Evolutionary conservation across 2,329 filamentous ascomycete genomes (phyloP).

Genomic region (Microsporum audouinii): DNA sequence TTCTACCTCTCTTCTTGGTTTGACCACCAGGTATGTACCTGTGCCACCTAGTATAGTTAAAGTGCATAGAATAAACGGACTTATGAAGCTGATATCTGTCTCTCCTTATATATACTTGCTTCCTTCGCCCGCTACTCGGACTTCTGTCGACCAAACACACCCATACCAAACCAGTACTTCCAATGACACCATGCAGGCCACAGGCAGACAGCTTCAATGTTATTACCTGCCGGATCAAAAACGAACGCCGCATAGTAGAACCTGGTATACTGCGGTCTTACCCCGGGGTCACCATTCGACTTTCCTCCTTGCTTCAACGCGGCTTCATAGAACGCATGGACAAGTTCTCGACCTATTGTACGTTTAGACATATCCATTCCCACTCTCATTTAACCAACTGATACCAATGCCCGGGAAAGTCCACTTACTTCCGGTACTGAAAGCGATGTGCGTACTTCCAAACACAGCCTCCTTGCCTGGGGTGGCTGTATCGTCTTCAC

Average conservation of each 20-base stretch:
- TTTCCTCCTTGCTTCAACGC: slow-evolving; percentile 36
- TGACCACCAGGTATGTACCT: not conserved
- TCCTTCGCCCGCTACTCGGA: not conserved
- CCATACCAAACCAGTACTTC: slow-evolving; percentile 15
- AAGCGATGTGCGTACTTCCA: slow-evolving; percentile 19
- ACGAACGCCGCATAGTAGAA: slow-evolving; percentile 44
- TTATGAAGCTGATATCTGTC: not conserved
- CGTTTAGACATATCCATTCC: not conserved
- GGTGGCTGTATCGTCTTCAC: slow-evolving; percentile 4
- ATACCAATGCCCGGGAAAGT: not conserved
- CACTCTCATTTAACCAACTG: not conserved
- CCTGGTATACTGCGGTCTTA: slow-evolving; percentile 34
- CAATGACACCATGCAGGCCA: slow-evolving; percentile 14
- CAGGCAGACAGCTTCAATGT: slow-evolving; percentile 39
- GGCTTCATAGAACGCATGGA: slow-evolving; percentile 38
- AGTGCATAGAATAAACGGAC: slow-evolving; percentile 1
- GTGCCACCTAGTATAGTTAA: not conserved
- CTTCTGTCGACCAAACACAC: slow-evolving; percentile 14
- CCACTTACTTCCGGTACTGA: slow-evolving; percentile 17
- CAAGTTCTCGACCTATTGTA: slow-evolving; percentile 28
- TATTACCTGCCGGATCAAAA: slow-evolving; percentile 42
- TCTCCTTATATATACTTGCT: not conserved
- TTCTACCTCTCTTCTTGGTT: not conserved
- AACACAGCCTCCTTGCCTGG: slow-evolving; percentile 5
- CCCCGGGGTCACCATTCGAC: slow-evolving; percentile 41